Percentiles rank a stretch among this genome's conserved stretches.
Evolutionary conservation across 2,329 filamentous ascomycete genomes (phyloP).

Genomic region (Colletotrichum brevisporum): DNA sequence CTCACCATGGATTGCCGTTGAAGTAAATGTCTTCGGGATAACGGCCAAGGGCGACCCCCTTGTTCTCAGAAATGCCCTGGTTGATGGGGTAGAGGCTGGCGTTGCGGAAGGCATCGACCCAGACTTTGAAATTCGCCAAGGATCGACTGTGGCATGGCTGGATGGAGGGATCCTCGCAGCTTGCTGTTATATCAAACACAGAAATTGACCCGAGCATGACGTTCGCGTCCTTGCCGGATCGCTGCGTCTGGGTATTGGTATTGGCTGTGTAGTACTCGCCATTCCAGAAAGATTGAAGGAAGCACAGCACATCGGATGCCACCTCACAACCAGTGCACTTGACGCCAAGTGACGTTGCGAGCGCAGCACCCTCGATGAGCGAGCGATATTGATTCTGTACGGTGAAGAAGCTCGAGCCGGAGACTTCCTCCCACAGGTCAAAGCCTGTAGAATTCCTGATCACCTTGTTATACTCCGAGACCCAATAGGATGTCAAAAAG

Average conservation of each 20-base stretch:
- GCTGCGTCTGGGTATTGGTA: constrained; percentile 59
- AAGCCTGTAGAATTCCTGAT: constrained; percentile 66
- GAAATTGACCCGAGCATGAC: constrained; percentile 63
- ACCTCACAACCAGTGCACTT: constrained; percentile 65
- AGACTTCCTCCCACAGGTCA: constrained; percentile 74
- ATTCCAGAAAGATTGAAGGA: constrained; percentile 71
- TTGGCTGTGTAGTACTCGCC: constrained; percentile 69
- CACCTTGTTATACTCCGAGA: background rate
- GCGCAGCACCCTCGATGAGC: constrained; percentile 60
- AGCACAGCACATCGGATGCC: constrained; percentile 66
- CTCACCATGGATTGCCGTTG: constrained; percentile 68
- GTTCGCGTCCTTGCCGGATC: constrained; percentile 71
- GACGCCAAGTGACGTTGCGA: constrained; percentile 65
- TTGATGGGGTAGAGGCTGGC: constrained; percentile 66
- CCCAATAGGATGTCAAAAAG: background rate
- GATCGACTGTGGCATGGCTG: constrained; percentile 67
- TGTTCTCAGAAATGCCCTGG: constrained; percentile 58
- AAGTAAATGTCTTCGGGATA: constrained; percentile 68
- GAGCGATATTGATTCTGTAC: constrained; percentile 69
- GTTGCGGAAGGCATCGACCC: constrained; percentile 68
- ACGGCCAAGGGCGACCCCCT: constrained; percentile 60
- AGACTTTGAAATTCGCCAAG: constrained; percentile 69
- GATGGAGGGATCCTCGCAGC: constrained; percentile 67
- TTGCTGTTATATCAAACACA: constrained; percentile 65
- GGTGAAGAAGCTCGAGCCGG: constrained; percentile 72